These are phyloP conservation scores for Terana coerulea DNA, from an alignment of 768 basidiomycete species.

Conservation along the genomic window DNA sequence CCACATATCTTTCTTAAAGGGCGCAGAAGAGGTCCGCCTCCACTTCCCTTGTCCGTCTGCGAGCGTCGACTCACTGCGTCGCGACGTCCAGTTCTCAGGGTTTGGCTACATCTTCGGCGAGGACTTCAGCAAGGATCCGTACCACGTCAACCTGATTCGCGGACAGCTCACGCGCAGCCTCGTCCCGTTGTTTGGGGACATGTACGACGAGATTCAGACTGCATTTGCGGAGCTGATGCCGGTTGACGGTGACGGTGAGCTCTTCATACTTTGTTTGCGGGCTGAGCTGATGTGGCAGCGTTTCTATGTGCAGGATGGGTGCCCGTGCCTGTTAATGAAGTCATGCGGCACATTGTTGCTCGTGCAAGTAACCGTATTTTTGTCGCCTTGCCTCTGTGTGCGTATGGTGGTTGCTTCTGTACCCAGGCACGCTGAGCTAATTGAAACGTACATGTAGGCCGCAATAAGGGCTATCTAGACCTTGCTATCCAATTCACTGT, in stretches of 20 bases:
- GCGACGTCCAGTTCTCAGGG: neutral
- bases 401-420: slow-evolving; percentile 11
- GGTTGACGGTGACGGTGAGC: slow-evolving; percentile 5
- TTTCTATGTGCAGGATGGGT: slow-evolving; percentile 7
- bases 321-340: neutral
- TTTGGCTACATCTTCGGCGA: slow-evolving; percentile 4
- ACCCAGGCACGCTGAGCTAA: neutral
- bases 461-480: slow-evolving; percentile 33
- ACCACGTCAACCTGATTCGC: slow-evolving; percentile 7
- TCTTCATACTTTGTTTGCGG: neutral
- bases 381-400: slow-evolving; percentile 45
- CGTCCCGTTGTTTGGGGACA: slow-evolving; percentile 14
- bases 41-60: no score
- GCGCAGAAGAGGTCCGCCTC: slow-evolving; percentile 34
- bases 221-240: slow-evolving; percentile 21
- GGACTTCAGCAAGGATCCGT: neutral
- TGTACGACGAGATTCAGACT: slow-evolving; percentile 18
- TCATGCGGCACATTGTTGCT: slow-evolving; percentile 32
- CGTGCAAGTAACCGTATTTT: slow-evolving; percentile 43
- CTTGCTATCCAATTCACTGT: slow-evolving; percentile 30
- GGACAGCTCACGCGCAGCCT: slow-evolving; percentile 7
- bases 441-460: slow-evolving; percentile 27
- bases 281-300: neutral
- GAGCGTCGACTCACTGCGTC: no score
- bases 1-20: slow-evolving; percentile 40